Conservation (phyloP, 768 basidiomycete genomes). For the Collybia sordida region DNA sequence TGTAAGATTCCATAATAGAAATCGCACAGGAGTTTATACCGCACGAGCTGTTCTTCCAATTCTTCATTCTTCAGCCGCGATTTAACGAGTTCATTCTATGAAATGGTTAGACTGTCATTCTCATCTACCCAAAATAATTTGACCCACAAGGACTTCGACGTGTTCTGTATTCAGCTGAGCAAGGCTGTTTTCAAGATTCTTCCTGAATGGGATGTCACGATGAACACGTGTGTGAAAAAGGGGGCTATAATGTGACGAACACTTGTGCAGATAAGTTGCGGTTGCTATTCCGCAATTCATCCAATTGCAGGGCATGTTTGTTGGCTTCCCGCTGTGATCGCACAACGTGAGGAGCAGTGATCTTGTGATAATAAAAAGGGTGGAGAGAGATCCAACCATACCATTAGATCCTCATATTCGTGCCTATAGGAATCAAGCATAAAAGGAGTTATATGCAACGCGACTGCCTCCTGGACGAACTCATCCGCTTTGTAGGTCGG, state of each 20-base stretch:
- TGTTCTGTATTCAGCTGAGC: constrained; percentile 84
- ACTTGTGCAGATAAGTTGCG: constrained; percentile 74
- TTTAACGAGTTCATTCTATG: constrained; percentile 90
- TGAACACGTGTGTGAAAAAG: neutral
- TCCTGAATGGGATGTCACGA: constrained; percentile 42
- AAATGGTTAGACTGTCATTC: neutral
- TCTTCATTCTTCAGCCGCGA: constrained; percentile 88
- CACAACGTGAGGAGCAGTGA: neutral
- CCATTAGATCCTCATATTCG: constrained; percentile 83
- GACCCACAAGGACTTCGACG: constrained; percentile 64
- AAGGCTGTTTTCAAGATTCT: constrained; percentile 75
- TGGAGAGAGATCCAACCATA: constrained; percentile 18
- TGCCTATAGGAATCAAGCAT: constrained; percentile 90
- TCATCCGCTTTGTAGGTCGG: constrained; percentile 64
- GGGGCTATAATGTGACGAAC: constrained; percentile 42
- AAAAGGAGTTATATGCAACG: constrained; percentile 88
- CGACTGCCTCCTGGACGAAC: constrained; percentile 86
- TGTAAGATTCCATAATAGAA: constrained; percentile 6
- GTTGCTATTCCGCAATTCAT: constrained; percentile 79
- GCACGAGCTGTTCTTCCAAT: constrained; percentile 89
- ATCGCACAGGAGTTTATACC: constrained; percentile 87
- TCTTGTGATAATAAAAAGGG: neutral
- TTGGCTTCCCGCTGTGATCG: constrained; percentile 59
- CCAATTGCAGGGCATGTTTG: constrained; percentile 83
- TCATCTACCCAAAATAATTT: neutral